A percentile compares a stretch with the other conserved stretches of the same genome.
Conservation (phyloP, 75 land plant genomes). For the Pseudotsuga menziesii region DNA sequence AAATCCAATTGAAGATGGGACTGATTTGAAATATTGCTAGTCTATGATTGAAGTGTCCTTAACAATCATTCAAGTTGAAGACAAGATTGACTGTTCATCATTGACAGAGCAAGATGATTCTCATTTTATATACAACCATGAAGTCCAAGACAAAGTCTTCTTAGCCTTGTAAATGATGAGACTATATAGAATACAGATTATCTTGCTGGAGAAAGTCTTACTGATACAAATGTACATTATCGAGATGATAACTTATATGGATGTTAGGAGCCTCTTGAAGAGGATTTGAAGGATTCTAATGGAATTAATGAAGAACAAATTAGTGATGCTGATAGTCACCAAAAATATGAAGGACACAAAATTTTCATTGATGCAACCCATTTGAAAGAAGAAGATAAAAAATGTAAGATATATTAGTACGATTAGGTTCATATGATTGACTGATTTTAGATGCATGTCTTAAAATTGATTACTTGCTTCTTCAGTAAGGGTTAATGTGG, state of each 20-base stretch:
- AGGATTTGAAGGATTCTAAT: background rate
- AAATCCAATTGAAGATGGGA: background rate
- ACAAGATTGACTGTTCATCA: background rate
- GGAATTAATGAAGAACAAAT: background rate
- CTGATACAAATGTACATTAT: background rate
- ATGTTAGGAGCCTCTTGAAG: background rate
- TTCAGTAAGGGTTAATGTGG: background rate
- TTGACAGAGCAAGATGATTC: background rate
- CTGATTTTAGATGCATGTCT: no score
- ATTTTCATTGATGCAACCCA: no score
- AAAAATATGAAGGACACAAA: background rate
- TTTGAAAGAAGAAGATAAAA: no score
- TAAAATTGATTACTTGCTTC: background rate
- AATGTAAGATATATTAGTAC: no score
- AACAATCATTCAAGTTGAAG: background rate
- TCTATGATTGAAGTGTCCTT: background rate
- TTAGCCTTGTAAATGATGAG: background rate
- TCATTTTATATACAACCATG: background rate
- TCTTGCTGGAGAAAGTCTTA: background rate
- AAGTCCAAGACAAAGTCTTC: background rate
- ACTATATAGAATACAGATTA: background rate
- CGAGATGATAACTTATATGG: background rate
- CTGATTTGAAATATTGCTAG: background rate
- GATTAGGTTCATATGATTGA: no score
- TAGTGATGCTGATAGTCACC: background rate